Base-by-base conservation (phyloP, 441 rosid species). In the Erodium texanum region DNA sequence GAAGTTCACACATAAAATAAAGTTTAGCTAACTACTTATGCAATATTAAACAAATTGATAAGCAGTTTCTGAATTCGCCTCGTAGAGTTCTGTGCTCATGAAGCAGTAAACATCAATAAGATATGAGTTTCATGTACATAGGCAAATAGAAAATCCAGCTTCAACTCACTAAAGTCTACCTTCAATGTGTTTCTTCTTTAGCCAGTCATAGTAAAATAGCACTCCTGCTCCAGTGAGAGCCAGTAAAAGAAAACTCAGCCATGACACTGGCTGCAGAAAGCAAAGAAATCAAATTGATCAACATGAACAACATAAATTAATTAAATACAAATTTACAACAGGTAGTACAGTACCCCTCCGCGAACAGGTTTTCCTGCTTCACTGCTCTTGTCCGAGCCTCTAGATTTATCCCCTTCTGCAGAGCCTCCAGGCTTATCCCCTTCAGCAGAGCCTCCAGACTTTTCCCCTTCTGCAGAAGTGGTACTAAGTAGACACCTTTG, bases 181-280 rank as follows among this genome's bases (percentile, higher is more conserved):
- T 91, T 93, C 92, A 74, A 93, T 91, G 75, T 82, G 99, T 18
- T 63, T 85, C 78, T 91, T 91, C 92, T 93, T 93, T 76, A 83
- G 76, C 24, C 14, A 76, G 65, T 91, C 93, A 66, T 85, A 91
- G 76, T 89, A 91, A 58, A 71, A 76, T 62, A 90, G 66, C 67
- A 93, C 64, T 77, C 96, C 96, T 5, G 83, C 88, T 76, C 96
- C 97, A 41, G 97, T 89, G 15, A 82, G 78, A 36, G 82, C 73
- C 79, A 93, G 80, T 76, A 93, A 78, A 69, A 89, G 82, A 70
- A 93, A 85, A 72, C 96, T 93, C 85, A 89, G 71, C 96, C 99
- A 93, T 24, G 96, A 93, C 77, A 93, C 85, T 5, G 96, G 97
- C 96, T 93, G 84, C 72, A 71, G 66, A 54, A 41, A 2, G 38